Base-by-base conservation (phyloP, 805 yeast genomes). In the Schizosaccharomyces octosporus region DNA sequence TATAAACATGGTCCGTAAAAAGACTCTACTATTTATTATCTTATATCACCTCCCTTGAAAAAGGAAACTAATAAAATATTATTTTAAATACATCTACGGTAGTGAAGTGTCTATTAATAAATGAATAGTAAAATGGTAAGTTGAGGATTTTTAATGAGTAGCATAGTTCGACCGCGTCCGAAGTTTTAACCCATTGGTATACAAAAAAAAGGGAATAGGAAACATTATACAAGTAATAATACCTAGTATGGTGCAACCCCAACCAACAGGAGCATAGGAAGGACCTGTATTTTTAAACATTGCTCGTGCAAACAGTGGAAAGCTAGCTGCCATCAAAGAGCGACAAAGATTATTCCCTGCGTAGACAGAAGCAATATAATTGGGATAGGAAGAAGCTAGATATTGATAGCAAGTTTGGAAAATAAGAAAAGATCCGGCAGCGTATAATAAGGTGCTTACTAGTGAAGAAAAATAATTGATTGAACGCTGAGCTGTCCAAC, bases 251-350 rank as follows among this genome's bases (percentile, higher is more conserved):
- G 78, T 73, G 1, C 78, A 71, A 1, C 83, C 84, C 83, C 83
- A 81, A 2, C 74, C 83, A 19, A 78, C 79, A 1, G 84, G 84
- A 67, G 72, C 81, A 54, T 73, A 75, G 1, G 70, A 59, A 24
- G 66, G 69, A 17, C 68, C 69, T 42, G 71, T 63, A 5, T 65
- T 76, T 62, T 73, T 70, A 67, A 77, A 84, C 79, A 84, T 75
- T 43, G 79, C 78, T 48, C 74, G 68, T 4, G 85, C 84, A 69
- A 84, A 83, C 61, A 84, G 73, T 48, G 85, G 85, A 73, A 81
- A 81, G 2, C 76, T 78, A 64, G 80, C 79, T 0, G 82, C 85
- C 65, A 77, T 75, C 2, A 70, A 70, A 5, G 79, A 72, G 62
- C 85, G 75, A 63, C 75, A 73, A 31, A 81, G 69, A 43, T 73